Evolutionary conservation across 176 grass and related monocot species (phyloP).

Genomic region (Phoenix dactylifera): DNA sequence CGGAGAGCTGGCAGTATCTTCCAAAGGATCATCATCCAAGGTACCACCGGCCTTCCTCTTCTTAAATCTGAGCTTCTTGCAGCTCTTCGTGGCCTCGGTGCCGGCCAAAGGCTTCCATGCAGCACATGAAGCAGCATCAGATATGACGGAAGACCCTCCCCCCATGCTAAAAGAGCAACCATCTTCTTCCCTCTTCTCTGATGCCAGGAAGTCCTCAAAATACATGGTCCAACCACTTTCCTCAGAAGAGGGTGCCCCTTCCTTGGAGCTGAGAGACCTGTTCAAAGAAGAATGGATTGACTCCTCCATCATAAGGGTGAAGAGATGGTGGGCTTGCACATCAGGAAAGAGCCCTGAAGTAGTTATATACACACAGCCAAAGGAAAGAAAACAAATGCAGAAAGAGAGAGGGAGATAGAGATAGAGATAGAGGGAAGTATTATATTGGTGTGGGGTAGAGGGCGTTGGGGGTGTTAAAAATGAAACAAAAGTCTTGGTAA

Average conservation of each 20-base stretch:
- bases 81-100: conserved; percentile 12
- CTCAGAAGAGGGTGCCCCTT: conserved; percentile 37
- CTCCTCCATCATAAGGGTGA: conserved; percentile 42
- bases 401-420: neutral
- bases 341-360: conserved; percentile 2
- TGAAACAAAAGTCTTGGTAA: neutral
- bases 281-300: conserved; percentile 36
- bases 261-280: conserved; percentile 18
- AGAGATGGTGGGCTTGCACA: neutral
- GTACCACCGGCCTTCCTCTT: conserved; percentile 43
- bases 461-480: neutral
- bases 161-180: conserved; percentile 10
- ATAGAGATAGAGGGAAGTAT: neutral
- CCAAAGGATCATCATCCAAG: conserved; percentile 56
- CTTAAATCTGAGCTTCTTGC: conserved; percentile 50
- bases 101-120: neutral
- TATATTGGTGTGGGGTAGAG: too few relatives aligned
- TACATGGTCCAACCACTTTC: conserved; percentile 82
- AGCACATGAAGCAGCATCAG: conserved; percentile 50
- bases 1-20: conserved; percentile 95
- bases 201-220: conserved; percentile 69
- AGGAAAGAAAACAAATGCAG: neutral
- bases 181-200: conserved; percentile 43
- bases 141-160: conserved; percentile 45
- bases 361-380: conserved; percentile 32